Evolutionary conservation across 768 basidiomycete species (phyloP).

Genomic region (Boletellus emodensis): DNA sequence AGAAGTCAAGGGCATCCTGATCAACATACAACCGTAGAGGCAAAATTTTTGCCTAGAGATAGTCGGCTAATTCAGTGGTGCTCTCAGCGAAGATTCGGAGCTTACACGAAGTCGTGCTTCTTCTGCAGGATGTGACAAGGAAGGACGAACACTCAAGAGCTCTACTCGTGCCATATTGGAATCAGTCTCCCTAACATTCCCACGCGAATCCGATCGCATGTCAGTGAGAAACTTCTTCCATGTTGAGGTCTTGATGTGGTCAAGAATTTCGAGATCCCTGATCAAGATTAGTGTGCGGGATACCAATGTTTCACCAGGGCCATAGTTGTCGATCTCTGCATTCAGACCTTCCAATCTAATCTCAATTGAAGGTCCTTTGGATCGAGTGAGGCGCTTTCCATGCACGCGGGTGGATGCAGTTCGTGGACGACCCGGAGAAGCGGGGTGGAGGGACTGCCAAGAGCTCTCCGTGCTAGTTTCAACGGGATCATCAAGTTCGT

Average conservation of each 20-base stretch:
- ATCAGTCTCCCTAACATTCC: constrained; percentile 85
- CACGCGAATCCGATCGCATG: constrained; percentile 77
- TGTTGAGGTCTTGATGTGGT: constrained; percentile 97
- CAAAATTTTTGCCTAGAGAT: constrained; percentile 73
- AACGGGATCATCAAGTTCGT: constrained; percentile 73
- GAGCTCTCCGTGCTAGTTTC: constrained; percentile 80
- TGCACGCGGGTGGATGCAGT: constrained; percentile 39
- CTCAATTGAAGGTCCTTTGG: constrained; percentile 80
- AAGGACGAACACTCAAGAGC: constrained; percentile 68
- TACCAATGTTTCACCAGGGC: constrained; percentile 49
- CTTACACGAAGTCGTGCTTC: constrained; percentile 70
- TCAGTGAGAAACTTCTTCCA: constrained; percentile 97
- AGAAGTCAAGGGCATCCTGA: constrained; percentile 96
- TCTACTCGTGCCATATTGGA: constrained; percentile 94
- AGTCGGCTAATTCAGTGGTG: constrained; percentile 1
- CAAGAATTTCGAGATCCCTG: constrained; percentile 80
- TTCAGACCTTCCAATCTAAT: constrained; percentile 64
- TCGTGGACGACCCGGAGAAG: constrained; percentile 40
- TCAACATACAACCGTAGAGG: constrained; percentile 93
- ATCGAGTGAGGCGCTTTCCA: constrained; percentile 62
- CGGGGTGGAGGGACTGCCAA: constrained; percentile 80
- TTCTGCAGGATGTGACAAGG: constrained; percentile 59
- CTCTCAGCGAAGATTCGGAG: neutral
- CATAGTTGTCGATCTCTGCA: constrained; percentile 66
- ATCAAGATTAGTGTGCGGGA: constrained; percentile 67